Evolutionary conservation across 768 basidiomycete genomes (phyloP).

Genomic region (Multifurca ochricompacta): DNA sequence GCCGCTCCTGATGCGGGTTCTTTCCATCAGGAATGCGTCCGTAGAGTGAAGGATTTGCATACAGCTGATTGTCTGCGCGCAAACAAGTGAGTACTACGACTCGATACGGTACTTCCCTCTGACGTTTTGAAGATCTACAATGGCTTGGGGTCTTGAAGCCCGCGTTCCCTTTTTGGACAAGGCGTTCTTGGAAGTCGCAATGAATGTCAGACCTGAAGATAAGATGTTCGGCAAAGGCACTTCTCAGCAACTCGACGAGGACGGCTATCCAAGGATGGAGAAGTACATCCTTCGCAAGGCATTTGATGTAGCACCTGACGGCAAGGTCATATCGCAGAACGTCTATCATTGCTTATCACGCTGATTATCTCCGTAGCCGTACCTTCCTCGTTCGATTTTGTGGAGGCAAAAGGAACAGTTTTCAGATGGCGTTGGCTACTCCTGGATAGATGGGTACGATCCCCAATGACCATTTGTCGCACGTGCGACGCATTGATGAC

Average conservation of each 20-base stretch:
- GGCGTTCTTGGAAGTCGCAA: slow-evolving; percentile 85
- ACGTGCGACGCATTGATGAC: background rate
- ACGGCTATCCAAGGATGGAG: slow-evolving; percentile 91
- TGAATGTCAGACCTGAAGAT: slow-evolving; percentile 81
- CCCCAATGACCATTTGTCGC: background rate
- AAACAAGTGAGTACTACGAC: slow-evolving; percentile 70
- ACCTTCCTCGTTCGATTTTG: slow-evolving; percentile 87
- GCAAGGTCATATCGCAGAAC: slow-evolving; percentile 42
- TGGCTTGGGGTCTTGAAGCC: slow-evolving; percentile 99
- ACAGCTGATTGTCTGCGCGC: slow-evolving; percentile 96
- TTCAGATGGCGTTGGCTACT: slow-evolving; percentile 97
- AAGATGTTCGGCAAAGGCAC: slow-evolving; percentile 88
- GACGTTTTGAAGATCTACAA: slow-evolving; percentile 60
- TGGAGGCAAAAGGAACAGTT: slow-evolving; percentile 99
- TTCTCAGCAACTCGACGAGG: slow-evolving; percentile 64
- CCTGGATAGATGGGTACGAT: slow-evolving; percentile 90
- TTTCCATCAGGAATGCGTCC: slow-evolving; percentile 93
- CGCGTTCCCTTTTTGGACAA: slow-evolving; percentile 99
- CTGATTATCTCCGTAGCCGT: slow-evolving; percentile 47
- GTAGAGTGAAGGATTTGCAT: slow-evolving; percentile 95
- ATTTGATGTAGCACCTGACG: slow-evolving; percentile 79
- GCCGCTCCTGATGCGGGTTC: slow-evolving; percentile 83
- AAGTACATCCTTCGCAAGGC: slow-evolving; percentile 98
- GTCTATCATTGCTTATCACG: slow-evolving; percentile 1
- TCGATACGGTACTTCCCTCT: background rate